Base-by-base conservation (phyloP, 371 early-diverging fungal genomes). In the Lichtheimia hyalospora region DNA sequence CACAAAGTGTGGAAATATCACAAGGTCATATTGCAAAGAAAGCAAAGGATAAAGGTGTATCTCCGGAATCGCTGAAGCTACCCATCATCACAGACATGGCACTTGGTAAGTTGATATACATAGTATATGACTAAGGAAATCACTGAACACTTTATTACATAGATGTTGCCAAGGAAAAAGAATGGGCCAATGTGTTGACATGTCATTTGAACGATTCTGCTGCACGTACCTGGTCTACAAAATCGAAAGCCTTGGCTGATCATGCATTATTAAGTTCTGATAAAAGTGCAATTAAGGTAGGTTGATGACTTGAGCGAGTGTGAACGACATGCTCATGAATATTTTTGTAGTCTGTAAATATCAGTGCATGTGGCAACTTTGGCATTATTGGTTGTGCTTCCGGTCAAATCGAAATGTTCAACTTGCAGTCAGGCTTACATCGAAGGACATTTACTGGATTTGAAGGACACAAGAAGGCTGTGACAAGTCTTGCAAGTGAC, bases 321-420 rank as follows among this genome's bases (percentile, higher is more conserved):
- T 46, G 0, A 1, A 18, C 0, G 0, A 2, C 2, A 7, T 16
- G 10, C 18, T 46, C 46, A 21, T 46, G 5, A 18, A 14, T 43
- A 15, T 16, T 21, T 20, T 71, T 42, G 15, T 50, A 71, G 71
- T 67, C 88, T 1, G 91, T 91, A 7, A 82, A 86, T 4, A 77
- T 98, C 54, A 93, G 92, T 62, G 73, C 85, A 2, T 97, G 97
- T 62, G 98, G 98, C 52, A 94, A 96, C 74, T 97, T 90, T 85
- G 94, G 89, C 4, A 86, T 94, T 56, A 68, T 95, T 7, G 99
- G 97, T 2, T 82, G 90, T 21, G 75, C 84, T 3, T 68, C 73
- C 23, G 99, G 97, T 52, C 63, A 64, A 14, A 79, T 97, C 48
- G 94, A 94, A 52, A 89, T 92, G 89, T 94, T 82, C 83, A 97